These are phyloP conservation scores for Suillus weaverae DNA, from an alignment of 768 basidiomycete species.

Conservation along the genomic window DNA sequence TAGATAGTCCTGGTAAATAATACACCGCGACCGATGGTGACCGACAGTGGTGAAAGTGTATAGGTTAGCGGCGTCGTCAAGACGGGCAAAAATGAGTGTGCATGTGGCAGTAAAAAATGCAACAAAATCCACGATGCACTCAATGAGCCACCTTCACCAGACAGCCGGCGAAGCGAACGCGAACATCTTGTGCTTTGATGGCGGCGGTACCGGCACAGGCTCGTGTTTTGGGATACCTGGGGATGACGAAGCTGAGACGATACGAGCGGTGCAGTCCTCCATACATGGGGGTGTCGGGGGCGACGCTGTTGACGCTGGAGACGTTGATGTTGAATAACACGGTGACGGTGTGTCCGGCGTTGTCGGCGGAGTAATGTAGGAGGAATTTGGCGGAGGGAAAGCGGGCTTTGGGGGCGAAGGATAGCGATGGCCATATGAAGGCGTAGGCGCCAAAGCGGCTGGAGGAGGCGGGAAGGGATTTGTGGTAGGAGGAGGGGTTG, in stretches of 20 bases:
- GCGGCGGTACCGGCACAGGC: constrained; percentile 26
- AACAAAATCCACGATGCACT: constrained; percentile 14
- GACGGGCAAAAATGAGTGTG: constrained; percentile 22
- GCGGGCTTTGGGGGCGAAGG: constrained; percentile 34
- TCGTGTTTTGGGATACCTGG: constrained; percentile 28
- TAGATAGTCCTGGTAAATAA: constrained; percentile 37
- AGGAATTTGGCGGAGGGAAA: constrained; percentile 6
- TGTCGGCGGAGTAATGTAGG: constrained; percentile 30
- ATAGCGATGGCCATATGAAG: constrained; percentile 29
- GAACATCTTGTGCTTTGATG: constrained; percentile 60
- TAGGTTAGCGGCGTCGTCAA: constrained; percentile 33
- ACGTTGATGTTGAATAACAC: constrained; percentile 50
- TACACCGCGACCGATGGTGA: constrained; percentile 13
- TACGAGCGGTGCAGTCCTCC: constrained; percentile 52
- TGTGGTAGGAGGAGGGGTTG: constrained; percentile 40
- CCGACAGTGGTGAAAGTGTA: constrained; percentile 13
- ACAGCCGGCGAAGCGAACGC: constrained; percentile 60
- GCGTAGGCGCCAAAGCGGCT: constrained; percentile 27
- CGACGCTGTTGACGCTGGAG: constrained; percentile 61
- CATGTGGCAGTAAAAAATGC: constrained; percentile 21
- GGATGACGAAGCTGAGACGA: constrained; percentile 41
- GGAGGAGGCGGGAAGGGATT: constrained; percentile 36
- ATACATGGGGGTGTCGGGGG: constrained; percentile 57
- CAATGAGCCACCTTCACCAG: constrained; percentile 63
- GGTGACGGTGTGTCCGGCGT: constrained; percentile 59